Conservation (phyloP, 176 grass and related monocot species). For the Bothriochloa decipiens region DNA sequence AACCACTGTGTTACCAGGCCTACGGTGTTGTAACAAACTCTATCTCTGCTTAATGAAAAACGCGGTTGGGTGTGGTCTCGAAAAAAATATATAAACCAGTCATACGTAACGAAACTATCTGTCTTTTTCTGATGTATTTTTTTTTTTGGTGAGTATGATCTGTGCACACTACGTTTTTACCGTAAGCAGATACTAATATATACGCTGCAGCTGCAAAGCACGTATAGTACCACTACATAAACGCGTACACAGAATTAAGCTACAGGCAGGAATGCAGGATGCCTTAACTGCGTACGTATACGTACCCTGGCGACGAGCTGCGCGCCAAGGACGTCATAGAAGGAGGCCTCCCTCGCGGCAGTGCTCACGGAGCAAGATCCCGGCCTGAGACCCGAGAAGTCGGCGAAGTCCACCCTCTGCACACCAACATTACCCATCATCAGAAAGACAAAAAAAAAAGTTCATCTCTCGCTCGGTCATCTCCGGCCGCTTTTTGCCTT, state of each 20-base stretch:
- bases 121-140: neutral
- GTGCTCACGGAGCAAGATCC: conserved; percentile 53
- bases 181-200: too few relatives aligned
- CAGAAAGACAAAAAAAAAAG: neutral
- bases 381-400: conserved; percentile 80
- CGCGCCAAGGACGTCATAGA: conserved; percentile 64
- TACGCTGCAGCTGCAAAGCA: too few relatives aligned
- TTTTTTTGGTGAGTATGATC: neutral
- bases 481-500: neutral
- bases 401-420: conserved; percentile 75
- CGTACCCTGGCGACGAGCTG: conserved; percentile 71
- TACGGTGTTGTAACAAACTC: too few relatives aligned
- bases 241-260: too few relatives aligned
- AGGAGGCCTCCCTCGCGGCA: conserved; percentile 61
- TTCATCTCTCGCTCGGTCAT: neutral
- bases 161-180: neutral
- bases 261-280: too few relatives aligned
- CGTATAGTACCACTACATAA: too few relatives aligned
- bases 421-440: neutral
- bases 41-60: too few relatives aligned
- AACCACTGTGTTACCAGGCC: too few relatives aligned
- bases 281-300: neutral
- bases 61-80: too few relatives aligned
- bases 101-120: neutral
- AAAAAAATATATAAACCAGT: neutral